phyloP scores from a whole-genome alignment of 257 asterid genomes.

The Primulina eburnea region DNA sequence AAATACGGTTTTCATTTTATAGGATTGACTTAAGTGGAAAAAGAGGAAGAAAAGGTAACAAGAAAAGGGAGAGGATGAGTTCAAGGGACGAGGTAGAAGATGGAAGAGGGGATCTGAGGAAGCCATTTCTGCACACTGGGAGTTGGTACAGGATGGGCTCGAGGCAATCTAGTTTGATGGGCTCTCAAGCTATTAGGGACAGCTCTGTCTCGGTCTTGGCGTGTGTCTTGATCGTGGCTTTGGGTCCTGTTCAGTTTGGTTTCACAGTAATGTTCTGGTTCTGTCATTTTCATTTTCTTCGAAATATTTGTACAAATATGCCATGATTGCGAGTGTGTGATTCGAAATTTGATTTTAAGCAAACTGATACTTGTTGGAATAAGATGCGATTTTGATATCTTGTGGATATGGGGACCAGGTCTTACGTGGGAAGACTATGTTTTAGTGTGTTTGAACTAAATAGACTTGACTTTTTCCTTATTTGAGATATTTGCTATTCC shows the following conservation, averaged over 20 bases:
- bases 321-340: neutral
- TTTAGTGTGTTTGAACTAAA: neutral
- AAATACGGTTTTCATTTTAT: too few relatives aligned
- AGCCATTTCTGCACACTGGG: slow-evolving; percentile 88
- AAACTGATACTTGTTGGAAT: neutral
- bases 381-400: neutral
- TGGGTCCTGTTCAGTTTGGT: slow-evolving; percentile 92
- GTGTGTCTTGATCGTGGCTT: slow-evolving; percentile 84
- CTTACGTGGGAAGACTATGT: neutral
- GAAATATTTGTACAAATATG: neutral
- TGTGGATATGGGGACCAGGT: neutral
- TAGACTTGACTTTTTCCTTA: slow-evolving; percentile 8
- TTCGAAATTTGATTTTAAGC: neutral
- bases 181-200: slow-evolving; percentile 75
- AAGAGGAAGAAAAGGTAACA: neutral
- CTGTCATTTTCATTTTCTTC: neutral
- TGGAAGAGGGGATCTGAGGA: slow-evolving; percentile 55
- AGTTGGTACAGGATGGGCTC: slow-evolving; percentile 96
- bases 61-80: neutral
- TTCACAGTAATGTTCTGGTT: slow-evolving; percentile 58
- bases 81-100: slow-evolving; percentile 1
- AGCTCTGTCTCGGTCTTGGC: slow-evolving; percentile 81
- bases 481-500: slow-evolving; percentile 10
- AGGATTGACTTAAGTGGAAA: too few relatives aligned
- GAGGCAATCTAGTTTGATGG: slow-evolving; percentile 74